A percentile compares a stretch with the other conserved stretches of the same genome.
Conservation (phyloP, 2,329 filamentous ascomycete species). For the Colletotrichum horii region DNA sequence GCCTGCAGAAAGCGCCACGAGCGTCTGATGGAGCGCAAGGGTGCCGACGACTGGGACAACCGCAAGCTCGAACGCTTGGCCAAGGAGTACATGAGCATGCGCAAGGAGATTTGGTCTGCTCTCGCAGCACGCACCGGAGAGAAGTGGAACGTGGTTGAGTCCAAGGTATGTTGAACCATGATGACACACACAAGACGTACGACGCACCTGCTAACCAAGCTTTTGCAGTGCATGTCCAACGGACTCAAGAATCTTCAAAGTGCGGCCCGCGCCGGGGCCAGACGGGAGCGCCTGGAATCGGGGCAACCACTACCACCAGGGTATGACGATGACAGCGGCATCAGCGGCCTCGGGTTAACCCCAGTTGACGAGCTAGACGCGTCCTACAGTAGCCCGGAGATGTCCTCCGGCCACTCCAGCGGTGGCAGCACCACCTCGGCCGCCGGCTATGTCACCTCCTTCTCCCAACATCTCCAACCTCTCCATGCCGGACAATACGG, state of each 20-base stretch:
- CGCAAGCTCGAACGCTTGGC: conserved; percentile 77
- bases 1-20: conserved; percentile 91
- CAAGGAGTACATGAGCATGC: conserved; percentile 78
- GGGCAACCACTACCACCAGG: conserved; percentile 44
- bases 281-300: conserved; percentile 66
- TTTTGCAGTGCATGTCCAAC: conserved; percentile 76
- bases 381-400: conserved; percentile 61
- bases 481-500: conserved; percentile 25
- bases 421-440: conserved; percentile 35
- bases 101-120: conserved; percentile 81
- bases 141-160: conserved; percentile 76
- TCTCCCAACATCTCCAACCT: conserved; percentile 29
- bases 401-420: conserved; percentile 48
- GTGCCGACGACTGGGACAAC: conserved; percentile 79
- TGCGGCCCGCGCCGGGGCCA: conserved; percentile 68
- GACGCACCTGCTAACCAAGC: conserved; percentile 16
- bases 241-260: conserved; percentile 82
- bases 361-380: conserved; percentile 64
- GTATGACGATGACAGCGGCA: conserved; percentile 75
- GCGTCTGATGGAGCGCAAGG: conserved; percentile 77
- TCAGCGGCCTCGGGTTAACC: conserved; percentile 65
- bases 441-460: conserved; percentile 30
- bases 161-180: conserved; percentile 55
- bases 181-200: background rate
- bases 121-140: conserved; percentile 79